These are phyloP conservation scores for Botryotinia calthae DNA, from an alignment of 2,329 filamentous ascomycete species.

Conservation along the genomic window DNA sequence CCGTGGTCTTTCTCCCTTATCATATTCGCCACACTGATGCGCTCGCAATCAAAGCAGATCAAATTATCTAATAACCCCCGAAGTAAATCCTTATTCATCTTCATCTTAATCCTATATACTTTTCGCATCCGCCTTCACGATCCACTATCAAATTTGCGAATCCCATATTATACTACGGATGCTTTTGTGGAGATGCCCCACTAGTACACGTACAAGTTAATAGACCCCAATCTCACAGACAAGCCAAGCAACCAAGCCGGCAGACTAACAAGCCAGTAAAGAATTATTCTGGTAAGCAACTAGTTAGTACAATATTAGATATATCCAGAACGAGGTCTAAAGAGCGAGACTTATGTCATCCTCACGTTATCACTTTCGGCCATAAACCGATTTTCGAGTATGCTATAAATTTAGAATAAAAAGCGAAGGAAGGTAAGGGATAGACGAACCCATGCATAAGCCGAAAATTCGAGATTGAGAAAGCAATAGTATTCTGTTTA, in stretches of 20 bases:
- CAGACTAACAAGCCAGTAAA: background rate
- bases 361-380: background rate
- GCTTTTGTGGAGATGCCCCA: background rate
- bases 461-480: background rate
- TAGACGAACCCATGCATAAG: background rate
- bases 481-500: background rate
- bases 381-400: background rate
- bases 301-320: background rate
- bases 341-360: background rate
- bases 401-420: background rate
- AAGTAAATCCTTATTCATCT: background rate
- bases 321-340: background rate
- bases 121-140: background rate
- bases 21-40: background rate
- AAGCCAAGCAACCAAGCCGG: background rate
- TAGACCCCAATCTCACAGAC: background rate
- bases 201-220: background rate
- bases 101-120: background rate
- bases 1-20: background rate
- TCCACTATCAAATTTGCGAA: background rate
- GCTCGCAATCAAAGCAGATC: background rate
- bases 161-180: background rate
- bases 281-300: background rate
- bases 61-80: background rate
- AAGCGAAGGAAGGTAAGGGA: background rate